Evolutionary conservation across 1,284 basidiomycete species (phyloP), one percentile per base, ranked within the genome.

Genomic region (Ceratobasidium sp.): DNA sequence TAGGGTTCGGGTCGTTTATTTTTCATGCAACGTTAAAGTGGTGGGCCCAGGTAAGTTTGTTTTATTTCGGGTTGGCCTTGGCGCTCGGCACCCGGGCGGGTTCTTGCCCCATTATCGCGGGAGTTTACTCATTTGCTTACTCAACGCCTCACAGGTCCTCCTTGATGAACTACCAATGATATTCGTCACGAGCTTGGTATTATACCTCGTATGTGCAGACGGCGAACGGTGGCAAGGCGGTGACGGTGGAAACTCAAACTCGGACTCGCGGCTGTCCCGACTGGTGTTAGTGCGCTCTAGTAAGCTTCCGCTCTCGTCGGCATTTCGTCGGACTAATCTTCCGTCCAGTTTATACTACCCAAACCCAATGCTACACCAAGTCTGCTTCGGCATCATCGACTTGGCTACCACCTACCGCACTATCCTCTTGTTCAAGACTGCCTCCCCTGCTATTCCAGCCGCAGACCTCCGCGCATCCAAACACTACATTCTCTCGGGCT

Each of bases 291-390:
- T 62, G 79, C 77, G 22, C 78, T 81, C 71, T 81, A 81, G 80
- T 81, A 70, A 75, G 79, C n/a, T 71, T 22, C 27, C 38, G 0
- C 55, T 53, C 42, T 12, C 15, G 34, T 13, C 45, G 17, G 34
- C 3, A 25, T 43, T 38, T 45, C 17, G 25, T 40, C 20, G 12
- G 5, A 4, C 22, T 22, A 45, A 27, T 13, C 15, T 20, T 35
- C 10, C 17, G 15, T 54, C 6, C 60, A 83, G 82, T 72, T 71
- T 82, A 22, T 72, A 71, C 65, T 78, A 82, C 49, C 80, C 80
- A 1, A 83, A 84, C 74, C 83, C 83, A 0, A 78, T 84, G 7
- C 82, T 84, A 60, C 83, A 85, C 74, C 82, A 85, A 76, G 73
- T 82, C 32, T 79, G 81, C 0, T 85, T 83, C 70, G 83, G 77